Evolutionary conservation across 495 filamentous ascomycete species (phyloP).

Genomic region (Lindgomyces ingoldianus): DNA sequence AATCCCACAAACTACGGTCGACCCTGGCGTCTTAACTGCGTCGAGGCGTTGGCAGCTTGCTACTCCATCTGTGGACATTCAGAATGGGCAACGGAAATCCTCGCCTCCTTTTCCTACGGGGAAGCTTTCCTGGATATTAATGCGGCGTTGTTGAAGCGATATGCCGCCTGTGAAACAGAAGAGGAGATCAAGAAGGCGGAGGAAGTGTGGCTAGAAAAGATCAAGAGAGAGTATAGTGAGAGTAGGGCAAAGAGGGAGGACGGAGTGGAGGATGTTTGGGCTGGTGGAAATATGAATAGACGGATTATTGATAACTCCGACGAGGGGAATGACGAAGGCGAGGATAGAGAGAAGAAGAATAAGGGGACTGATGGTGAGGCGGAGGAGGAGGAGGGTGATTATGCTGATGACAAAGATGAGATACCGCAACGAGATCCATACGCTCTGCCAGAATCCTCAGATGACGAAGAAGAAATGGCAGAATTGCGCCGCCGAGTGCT

Average conservation of each 20-base stretch:
- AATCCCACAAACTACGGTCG: slow-evolving; percentile 97
- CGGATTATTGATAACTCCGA: slow-evolving; percentile 55
- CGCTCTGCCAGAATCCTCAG: slow-evolving; percentile 73
- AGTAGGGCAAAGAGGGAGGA: slow-evolving; percentile 66
- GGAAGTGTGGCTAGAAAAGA: slow-evolving; percentile 79
- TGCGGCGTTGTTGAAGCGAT: slow-evolving; percentile 73
- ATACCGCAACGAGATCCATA: slow-evolving; percentile 61
- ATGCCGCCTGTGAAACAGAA: slow-evolving; percentile 79
- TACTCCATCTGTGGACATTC: slow-evolving; percentile 89
- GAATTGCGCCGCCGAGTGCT: slow-evolving; percentile 82
- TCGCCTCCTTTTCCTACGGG: slow-evolving; percentile 86
- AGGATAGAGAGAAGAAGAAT: slow-evolving; percentile 46
- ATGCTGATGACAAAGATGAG: slow-evolving; percentile 52
- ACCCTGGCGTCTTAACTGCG: slow-evolving; percentile 92
- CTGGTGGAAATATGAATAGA: slow-evolving; percentile 81
- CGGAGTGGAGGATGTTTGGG: slow-evolving; percentile 71
- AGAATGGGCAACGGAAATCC: slow-evolving; percentile 83
- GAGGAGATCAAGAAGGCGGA: slow-evolving; percentile 87
- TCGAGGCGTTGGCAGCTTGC: slow-evolving; percentile 87
- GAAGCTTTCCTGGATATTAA: slow-evolving; percentile 88
- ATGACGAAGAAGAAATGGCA: slow-evolving; percentile 88
- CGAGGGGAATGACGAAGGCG: slow-evolving; percentile 48
- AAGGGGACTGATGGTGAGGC: slow-evolving; percentile 41
- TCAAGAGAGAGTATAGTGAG: slow-evolving; percentile 86
- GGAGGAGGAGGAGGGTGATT: slow-evolving; percentile 49